Evolutionary conservation across 2,329 filamentous ascomycete genomes (phyloP), one percentile per base, ranked within the genome.

Genomic region (Cadophora sp.): DNA sequence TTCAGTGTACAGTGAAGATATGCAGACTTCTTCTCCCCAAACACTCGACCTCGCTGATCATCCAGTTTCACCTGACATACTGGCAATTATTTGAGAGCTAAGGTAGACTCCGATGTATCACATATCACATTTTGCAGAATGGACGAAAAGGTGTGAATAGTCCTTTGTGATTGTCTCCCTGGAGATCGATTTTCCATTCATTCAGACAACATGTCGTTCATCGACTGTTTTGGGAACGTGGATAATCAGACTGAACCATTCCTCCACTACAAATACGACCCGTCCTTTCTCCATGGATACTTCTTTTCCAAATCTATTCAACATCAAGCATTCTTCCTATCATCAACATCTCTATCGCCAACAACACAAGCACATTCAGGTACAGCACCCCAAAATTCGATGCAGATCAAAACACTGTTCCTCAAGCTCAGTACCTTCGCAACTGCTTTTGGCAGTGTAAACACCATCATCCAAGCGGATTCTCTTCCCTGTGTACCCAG

Each of bases 381-480:
- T 24, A 24, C 55, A 34, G 31, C 7, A 58, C n/a, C 55, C 22
- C 31, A 9, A 14, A 22, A 4, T 48, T 26, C 12, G 14, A 64
- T 64, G 62, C 50, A 64, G 40, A 37, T 56, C 34, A 56, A 29
- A 19, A 7, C 61, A 26, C 11, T 56, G 22, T 27, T 58, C 16
- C 50, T 58, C 11, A n/a, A 34, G 2, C 14, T 58, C 7, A 37
- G 51, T 43, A 3, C 40, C 11, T 34, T 56, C 9, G 29, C 62
- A 16, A 27, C 51, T 5, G 34, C 31, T 14, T 22, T 40, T 27
- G 29, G 51, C 50, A 34, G 22, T 9, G 31, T 29, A 24, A 40
- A n/a, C 51, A 29, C 34, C 19, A 64, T 64, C 51, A 58, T 27
- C 8, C 22, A 37, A 11, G 62, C 37, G 9, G 62, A 64, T 22